Evolutionary conservation across 345 rosid species (phyloP), one percentile per base, ranked within the genome.

Genomic region (Rhodomyrtus tomentosa): DNA sequence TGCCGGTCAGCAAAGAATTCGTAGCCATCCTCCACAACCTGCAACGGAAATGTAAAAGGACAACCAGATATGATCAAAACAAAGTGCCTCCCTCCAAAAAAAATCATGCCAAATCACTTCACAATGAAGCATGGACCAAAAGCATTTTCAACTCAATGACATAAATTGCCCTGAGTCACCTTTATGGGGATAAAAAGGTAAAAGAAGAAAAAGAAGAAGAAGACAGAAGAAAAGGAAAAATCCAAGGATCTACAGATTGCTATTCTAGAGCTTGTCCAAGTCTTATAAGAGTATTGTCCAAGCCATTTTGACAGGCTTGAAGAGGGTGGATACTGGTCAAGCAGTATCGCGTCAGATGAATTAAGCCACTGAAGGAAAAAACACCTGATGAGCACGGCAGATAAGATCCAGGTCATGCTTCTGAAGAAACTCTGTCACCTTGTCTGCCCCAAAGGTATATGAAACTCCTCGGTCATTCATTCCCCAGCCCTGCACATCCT

Each of bases 11-110:
- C 98, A 88, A 95, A 95, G 90, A 95, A 95, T 89, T 95, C 98
- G 7, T 94, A 95, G 49, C 98, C 98, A 93, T 95, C 98, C 91
- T 95, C 98, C 86, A 94, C 98, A 83, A 95, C 98, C 98, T 95
- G 92, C 81, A 58, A 24, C 73, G 29, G 15, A 22, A 29, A 32
- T 42, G 42, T 62, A 7, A 32, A 62, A 79, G 53, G 42, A 76
- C 56, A 62, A 76, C 53, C 53, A n/a, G 53, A 80, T n/a, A 81
- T 2, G 45, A 81, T 27, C 48, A 11, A 29, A 81, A 81, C 6
- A 18, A 27, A 27, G 45, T 81, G 79, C 79, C 45, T 68, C 79
- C 79, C 79, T 68, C 13, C 79, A 68, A 68, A 68, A 68, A 68
- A 68, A 68, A 18, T 68, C 79, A 36, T 18, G 18, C 79, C 45